phyloP scores from a whole-genome alignment of 208 protist genomes.

The Trypanosoma boissoni region DNA sequence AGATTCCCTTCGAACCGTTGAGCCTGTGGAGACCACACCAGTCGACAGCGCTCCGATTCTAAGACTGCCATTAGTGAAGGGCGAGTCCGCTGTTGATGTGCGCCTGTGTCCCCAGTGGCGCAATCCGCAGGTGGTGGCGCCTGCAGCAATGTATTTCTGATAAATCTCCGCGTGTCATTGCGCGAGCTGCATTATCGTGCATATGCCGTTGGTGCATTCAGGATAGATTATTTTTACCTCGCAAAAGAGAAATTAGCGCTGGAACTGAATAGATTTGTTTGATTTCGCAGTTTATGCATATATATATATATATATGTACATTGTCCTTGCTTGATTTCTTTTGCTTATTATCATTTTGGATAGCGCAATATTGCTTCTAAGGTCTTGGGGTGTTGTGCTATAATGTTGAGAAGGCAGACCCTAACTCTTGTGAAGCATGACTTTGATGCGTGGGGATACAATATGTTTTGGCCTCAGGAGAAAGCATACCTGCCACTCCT shows the following conservation, averaged over 20 bases:
- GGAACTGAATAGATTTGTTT: background rate
- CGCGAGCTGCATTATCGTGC: conserved; percentile 11
- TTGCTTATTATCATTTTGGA: too few relatives aligned
- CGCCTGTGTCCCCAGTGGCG: conserved; percentile 32
- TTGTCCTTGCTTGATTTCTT: too few relatives aligned
- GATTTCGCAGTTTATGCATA: background rate
- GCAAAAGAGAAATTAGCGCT: too few relatives aligned
- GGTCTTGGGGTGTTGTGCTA: too few relatives aligned
- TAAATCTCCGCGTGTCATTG: conserved; percentile 22
- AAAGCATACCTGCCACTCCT: conserved; percentile 26
- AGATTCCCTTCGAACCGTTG: conserved; percentile 8
- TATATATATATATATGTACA: conserved; percentile 1
- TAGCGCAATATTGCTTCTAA: too few relatives aligned
- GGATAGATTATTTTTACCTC: too few relatives aligned
- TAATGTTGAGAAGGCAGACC: too few relatives aligned
- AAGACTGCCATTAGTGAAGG: conserved; percentile 38
- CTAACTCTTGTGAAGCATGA: conserved; percentile 32
- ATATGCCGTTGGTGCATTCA: background rate
- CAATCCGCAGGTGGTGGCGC: background rate
- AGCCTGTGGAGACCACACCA: background rate
- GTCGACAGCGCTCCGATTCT: conserved; percentile 45
- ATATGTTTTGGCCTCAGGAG: conserved; percentile 58
- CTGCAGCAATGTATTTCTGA: conserved; percentile 18
- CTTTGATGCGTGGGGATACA: conserved; percentile 82
- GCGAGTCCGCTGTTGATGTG: conserved; percentile 39